Conservation (phyloP, 805 yeast species). For the Saccharomycopsis amapae region DNA sequence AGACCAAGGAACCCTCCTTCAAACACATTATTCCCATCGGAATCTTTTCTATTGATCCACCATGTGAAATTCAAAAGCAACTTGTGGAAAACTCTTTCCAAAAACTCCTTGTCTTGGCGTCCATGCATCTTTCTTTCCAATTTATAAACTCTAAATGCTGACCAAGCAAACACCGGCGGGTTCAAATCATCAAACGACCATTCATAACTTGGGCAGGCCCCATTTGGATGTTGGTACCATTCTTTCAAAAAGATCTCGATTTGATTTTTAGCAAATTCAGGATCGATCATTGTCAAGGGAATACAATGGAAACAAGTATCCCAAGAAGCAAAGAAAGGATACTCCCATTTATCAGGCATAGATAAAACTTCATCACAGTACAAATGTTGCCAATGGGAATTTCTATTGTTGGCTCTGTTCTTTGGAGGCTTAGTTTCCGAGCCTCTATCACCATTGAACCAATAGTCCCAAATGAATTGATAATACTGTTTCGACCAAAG, state of each 20-base stretch:
- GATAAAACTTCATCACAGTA: slow-evolving; percentile 83
- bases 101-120: slow-evolving; percentile 69
- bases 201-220: slow-evolving; percentile 95
- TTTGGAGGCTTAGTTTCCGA: slow-evolving; percentile 71
- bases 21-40: slow-evolving; percentile 79
- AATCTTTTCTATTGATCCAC: slow-evolving; percentile 95
- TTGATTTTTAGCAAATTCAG: slow-evolving; percentile 84
- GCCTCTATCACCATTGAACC: slow-evolving; percentile 81
- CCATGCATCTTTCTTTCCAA: slow-evolving; percentile 82
- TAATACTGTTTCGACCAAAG: slow-evolving; percentile 92
- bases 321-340: slow-evolving; percentile 96
- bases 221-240: slow-evolving; percentile 98
- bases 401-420: slow-evolving; percentile 80
- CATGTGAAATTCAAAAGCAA: slow-evolving; percentile 84
- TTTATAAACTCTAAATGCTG: slow-evolving; percentile 80
- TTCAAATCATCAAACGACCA: slow-evolving; percentile 96
- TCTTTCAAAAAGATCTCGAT: slow-evolving; percentile 80
- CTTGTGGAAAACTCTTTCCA: slow-evolving; percentile 91
- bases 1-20: slow-evolving; percentile 93
- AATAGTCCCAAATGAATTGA: slow-evolving; percentile 74
- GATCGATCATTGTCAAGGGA: slow-evolving; percentile 90
- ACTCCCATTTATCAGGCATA: slow-evolving; percentile 93
- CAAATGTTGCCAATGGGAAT: slow-evolving; percentile 81
- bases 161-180: slow-evolving; percentile 98
- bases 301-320: slow-evolving; percentile 93